Conservation (phyloP, 495 filamentous ascomycete species). For the Cenococcum geophilum region DNA sequence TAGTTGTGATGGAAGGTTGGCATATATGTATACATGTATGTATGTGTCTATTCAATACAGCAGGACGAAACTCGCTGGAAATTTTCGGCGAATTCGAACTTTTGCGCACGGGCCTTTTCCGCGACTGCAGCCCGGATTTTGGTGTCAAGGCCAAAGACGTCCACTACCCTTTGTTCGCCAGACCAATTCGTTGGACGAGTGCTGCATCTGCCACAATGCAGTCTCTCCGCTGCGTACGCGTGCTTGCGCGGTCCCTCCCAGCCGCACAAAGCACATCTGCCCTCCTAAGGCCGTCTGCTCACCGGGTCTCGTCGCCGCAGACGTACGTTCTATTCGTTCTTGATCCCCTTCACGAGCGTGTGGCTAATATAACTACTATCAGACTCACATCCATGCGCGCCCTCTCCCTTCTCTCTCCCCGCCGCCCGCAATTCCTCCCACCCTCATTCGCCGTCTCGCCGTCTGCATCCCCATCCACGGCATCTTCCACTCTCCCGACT, state of each 20-base stretch:
- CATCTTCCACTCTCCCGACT: slow-evolving; percentile 20
- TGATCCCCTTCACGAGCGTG: slow-evolving; percentile 1
- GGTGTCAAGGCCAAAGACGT: no score
- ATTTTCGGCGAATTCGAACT: no score
- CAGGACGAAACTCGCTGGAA: no score
- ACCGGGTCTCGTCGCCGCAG: slow-evolving; percentile 12
- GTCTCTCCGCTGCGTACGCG: slow-evolving; percentile 30
- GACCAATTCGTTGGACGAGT: no score
- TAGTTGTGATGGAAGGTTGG: no score
- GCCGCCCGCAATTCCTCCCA: slow-evolving; percentile 34
- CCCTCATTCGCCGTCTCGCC: slow-evolving; percentile 28
- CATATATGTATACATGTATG: no score
- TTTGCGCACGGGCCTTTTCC: no score
- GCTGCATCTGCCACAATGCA: background rate
- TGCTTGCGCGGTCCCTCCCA: slow-evolving; percentile 10
- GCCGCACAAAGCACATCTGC: background rate
- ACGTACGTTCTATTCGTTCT: slow-evolving; percentile 8
- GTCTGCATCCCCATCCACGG: slow-evolving; percentile 33
- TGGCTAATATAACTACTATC: background rate
- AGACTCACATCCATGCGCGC: slow-evolving; percentile 24
- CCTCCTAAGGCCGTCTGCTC: slow-evolving; percentile 9
- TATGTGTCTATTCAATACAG: no score
- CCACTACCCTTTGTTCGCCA: no score
- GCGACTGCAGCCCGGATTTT: no score
- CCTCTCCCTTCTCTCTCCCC: slow-evolving; percentile 39